Evolutionary conservation across 352 stramenopile genomes (phyloP).

Genomic region (Saprolegnia parasitica): DNA sequence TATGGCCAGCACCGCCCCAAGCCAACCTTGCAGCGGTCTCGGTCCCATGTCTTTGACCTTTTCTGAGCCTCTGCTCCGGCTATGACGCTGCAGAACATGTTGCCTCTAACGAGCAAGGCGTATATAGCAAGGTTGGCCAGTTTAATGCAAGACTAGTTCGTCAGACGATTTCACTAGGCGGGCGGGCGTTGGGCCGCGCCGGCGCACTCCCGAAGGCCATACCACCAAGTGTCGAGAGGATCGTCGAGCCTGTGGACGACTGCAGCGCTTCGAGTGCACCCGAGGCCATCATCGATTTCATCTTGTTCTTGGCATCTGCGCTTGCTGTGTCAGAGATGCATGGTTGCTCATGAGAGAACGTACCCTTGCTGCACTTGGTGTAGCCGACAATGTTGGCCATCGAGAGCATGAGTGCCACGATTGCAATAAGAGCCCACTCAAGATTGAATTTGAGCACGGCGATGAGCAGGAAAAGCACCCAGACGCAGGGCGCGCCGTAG

Average conservation of each 20-base stretch:
- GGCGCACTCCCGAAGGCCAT: constrained; percentile 39
- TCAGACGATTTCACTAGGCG: neutral
- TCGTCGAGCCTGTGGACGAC: constrained; percentile 57
- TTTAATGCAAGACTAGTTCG: neutral
- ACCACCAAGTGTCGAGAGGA: constrained; percentile 72
- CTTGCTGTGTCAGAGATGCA: neutral
- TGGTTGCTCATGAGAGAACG: constrained; percentile 32
- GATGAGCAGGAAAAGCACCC: constrained; percentile 88
- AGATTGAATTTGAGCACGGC: constrained; percentile 92
- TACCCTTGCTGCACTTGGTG: constrained; percentile 93
- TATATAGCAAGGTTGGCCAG: neutral
- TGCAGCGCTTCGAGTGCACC: constrained; percentile 63
- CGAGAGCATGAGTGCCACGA: constrained; percentile 90
- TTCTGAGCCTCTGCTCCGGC: no score
- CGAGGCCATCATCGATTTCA: constrained; percentile 78
- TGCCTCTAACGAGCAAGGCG: neutral
- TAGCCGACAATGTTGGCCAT: constrained; percentile 97
- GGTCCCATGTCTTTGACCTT: no score
- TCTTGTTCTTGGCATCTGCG: constrained; percentile 71
- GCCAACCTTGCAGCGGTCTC: neutral
- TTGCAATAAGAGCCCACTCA: constrained; percentile 90
- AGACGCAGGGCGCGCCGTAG: constrained; percentile 91
- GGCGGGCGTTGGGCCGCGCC: neutral
- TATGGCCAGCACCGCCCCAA: neutral
- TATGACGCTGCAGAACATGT: no score